Evolutionary conservation across 73 alveolate genomes (phyloP).

Genomic region (Uronychia setigera): DNA sequence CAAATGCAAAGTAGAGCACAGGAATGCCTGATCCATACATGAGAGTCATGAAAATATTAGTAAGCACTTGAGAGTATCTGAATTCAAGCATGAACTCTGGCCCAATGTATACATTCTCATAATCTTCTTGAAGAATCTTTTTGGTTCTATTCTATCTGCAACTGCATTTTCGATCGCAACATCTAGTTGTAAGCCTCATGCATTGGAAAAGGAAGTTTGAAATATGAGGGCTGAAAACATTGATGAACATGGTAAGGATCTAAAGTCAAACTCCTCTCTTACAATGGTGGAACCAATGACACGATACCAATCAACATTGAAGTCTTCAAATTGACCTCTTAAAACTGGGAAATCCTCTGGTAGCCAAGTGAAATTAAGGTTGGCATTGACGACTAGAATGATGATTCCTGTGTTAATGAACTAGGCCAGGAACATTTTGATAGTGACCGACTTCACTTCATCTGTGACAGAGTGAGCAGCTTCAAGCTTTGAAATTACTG

Average conservation of each 20-base stretch:
- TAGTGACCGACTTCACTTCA: conserved; percentile 31
- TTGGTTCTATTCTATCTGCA: conserved; percentile 31
- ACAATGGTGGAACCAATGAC: conserved; percentile 60
- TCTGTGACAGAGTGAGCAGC: conserved; percentile 31
- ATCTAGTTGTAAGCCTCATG: conserved; percentile 8
- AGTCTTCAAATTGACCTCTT: conserved; percentile 46
- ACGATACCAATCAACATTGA: conserved; percentile 59
- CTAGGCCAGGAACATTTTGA: conserved; percentile 60
- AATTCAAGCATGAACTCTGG: conserved; percentile 69
- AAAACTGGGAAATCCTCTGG: conserved; percentile 37
- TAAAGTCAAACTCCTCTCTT: background rate
- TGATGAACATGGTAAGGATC: conserved; percentile 44
- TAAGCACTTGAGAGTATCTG: conserved; percentile 56
- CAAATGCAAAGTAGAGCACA: conserved; percentile 35
- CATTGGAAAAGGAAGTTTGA: conserved; percentile 24
- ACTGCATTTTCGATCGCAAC: conserved; percentile 46
- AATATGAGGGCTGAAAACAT: conserved; percentile 55
- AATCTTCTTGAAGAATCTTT: conserved; percentile 40
- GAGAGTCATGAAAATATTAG: conserved; percentile 34
- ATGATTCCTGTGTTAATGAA: conserved; percentile 66
- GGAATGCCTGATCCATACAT: conserved; percentile 75
- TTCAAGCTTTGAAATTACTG: conserved; percentile 37
- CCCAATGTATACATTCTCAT: conserved; percentile 54
- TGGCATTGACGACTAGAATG: conserved; percentile 49
- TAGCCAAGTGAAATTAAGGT: conserved; percentile 13